Base-by-base conservation (phyloP, 352 stramenopile species). In the Phytophthora pinifolia region DNA sequence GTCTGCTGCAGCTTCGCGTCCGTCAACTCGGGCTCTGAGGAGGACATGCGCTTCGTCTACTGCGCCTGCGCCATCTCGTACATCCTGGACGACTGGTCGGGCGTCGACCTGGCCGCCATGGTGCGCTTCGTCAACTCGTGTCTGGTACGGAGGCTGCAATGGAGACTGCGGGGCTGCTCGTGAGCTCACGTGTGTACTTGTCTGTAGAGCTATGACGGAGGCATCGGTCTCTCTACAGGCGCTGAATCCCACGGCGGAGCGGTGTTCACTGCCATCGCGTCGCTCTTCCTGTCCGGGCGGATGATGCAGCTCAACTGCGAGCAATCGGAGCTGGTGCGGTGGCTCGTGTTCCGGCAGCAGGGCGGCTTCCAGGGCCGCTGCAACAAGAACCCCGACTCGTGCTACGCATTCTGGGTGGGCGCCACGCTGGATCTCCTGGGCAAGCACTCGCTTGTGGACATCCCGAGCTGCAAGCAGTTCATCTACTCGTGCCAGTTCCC, bases 321-420 rank as follows among this genome's bases (percentile, higher is more conserved):
- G 47, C 66, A 83, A 45, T 67, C 70, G 15, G 79, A 88, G 29
- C 54, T 96, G 20, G 46, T 88, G n/a, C 72, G 80, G 9, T 96
- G 88, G 83, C 79, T 96, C 22, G 59, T 93, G 25, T 92, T 90
- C 38, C 81, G 85, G 13, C 86, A 95, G 54, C 83, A 93, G 35
- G 54, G 54, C 15, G 91, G 90, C 18, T 97, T 97, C 61, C 85
- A 97, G 38, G 90, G 91, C 6, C 81, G 91, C 2, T 92, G 82
- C 59, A 97, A 97, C 75, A 98, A 98, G 71, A 69, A 54, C 13
- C 74, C 83, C 0, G 91, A 98, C 66, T 90, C 76, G 12, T 98
- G 91, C 70, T 97, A 97, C 55, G 88, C 88, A 5, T 98, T 97
- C 59, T 98, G 91, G 90, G 83, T 96, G 47, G 91, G 91, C 20